A percentile compares a stretch with the other conserved stretches of the same genome.
Conservation (phyloP, 2,329 filamentous ascomycete genomes). For the Microcyclosporella mali region DNA sequence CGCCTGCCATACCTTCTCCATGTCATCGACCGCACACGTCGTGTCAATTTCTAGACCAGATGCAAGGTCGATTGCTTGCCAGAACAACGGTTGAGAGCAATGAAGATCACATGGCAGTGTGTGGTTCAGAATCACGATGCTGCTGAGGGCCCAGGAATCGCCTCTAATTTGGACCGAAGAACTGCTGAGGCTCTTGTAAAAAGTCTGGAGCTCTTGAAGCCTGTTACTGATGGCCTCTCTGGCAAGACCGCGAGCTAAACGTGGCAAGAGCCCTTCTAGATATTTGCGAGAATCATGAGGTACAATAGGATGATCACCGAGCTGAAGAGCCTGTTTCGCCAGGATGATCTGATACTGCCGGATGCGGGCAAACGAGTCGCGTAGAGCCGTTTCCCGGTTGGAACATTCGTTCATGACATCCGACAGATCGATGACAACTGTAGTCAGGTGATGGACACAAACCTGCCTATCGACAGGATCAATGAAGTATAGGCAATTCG, state of each 20-base stretch:
- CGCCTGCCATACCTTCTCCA: constrained; percentile 38
- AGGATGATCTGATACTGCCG: constrained; percentile 26
- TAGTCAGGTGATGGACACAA: constrained; percentile 37
- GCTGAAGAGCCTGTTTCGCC: constrained; percentile 26
- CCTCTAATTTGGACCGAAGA: constrained; percentile 39
- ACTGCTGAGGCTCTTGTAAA: constrained; percentile 42
- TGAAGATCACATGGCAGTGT: constrained; percentile 30
- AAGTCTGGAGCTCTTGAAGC: constrained; percentile 34
- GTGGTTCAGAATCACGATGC: constrained; percentile 43
- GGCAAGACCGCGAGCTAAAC: constrained; percentile 34
- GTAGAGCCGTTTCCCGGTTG: neutral
- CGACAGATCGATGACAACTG: constrained; percentile 6
- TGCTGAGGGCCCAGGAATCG: constrained; percentile 39
- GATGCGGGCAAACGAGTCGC: constrained; percentile 1
- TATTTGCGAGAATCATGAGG: constrained; percentile 14
- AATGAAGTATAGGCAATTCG: constrained; percentile 45
- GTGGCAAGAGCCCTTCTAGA: constrained; percentile 30
- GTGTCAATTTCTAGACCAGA: constrained; percentile 21
- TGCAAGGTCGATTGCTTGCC: constrained; percentile 38
- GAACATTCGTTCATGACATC: neutral
- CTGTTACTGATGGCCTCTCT: constrained; percentile 22
- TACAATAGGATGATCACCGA: constrained; percentile 28
- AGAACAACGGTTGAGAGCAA: constrained; percentile 36
- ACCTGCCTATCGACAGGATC: constrained; percentile 49
- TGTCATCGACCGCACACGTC: constrained; percentile 22